A percentile compares a stretch with the other conserved stretches of the same genome.
phyloP scores from a whole-genome alignment of 352 stramenopile genomes.

The Phytophthora citrophthora region DNA sequence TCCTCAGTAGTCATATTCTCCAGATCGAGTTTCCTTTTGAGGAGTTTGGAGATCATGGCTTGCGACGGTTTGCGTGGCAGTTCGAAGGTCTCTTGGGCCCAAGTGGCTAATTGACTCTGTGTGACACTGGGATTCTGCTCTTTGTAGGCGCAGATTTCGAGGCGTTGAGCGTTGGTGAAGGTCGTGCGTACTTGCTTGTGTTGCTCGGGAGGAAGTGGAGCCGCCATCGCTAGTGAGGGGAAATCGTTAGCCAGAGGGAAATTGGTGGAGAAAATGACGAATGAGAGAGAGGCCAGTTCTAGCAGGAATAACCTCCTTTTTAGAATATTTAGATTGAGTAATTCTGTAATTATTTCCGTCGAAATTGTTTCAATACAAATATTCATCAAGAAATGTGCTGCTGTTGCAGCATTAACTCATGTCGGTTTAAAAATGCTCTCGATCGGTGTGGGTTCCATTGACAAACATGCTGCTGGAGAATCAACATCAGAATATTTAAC shows the following conservation, averaged over 20 bases:
- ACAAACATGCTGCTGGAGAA: too few relatives aligned
- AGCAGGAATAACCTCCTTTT: background rate
- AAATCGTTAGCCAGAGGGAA: background rate
- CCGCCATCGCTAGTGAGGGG: constrained; percentile 25
- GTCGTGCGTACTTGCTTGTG: constrained; percentile 13
- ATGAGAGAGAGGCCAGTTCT: constrained; percentile 8
- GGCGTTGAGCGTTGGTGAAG: constrained; percentile 40
- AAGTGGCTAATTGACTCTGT: constrained; percentile 27
- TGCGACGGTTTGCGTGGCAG: constrained; percentile 37
- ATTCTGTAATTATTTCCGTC: too few relatives aligned
- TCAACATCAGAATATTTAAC: too few relatives aligned
- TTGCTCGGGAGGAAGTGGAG: background rate
- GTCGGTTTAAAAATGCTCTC: too few relatives aligned
- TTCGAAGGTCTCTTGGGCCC: constrained; percentile 25
- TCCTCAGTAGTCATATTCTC: constrained; percentile 31
- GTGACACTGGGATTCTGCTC: constrained; percentile 31
- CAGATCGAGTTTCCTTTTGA: constrained; percentile 35
- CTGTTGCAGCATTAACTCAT: too few relatives aligned
- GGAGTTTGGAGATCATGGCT: constrained; percentile 43
- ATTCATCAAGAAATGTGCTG: too few relatives aligned
- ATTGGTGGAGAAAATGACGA: background rate
- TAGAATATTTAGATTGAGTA: background rate
- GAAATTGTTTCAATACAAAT: too few relatives aligned
- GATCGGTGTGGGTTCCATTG: too few relatives aligned
- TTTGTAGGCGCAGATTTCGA: constrained; percentile 33